phyloP scores from a whole-genome alignment of 208 protist genomes.

The Trypanosoma melophagium region DNA sequence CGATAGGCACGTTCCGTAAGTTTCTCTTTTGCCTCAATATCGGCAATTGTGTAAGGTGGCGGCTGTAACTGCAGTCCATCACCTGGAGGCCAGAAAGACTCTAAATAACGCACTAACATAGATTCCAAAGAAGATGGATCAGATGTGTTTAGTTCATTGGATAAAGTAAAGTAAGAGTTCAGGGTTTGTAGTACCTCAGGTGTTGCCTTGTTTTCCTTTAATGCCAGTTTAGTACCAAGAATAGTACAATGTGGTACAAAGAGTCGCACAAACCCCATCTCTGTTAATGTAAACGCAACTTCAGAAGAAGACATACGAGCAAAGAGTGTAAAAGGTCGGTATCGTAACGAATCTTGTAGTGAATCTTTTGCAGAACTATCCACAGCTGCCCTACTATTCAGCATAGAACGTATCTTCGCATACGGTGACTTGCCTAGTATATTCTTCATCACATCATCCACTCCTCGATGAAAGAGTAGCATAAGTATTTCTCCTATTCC shows the following conservation, averaged over 20 bases:
- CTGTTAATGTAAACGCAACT: slow-evolving; percentile 66
- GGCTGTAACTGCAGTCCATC: slow-evolving; percentile 38
- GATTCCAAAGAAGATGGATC: neutral
- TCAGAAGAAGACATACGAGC: slow-evolving; percentile 39
- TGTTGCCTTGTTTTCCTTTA: neutral
- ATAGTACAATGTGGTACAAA: slow-evolving; percentile 63
- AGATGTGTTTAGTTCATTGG: too few species aligned
- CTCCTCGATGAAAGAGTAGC: slow-evolving; percentile 46
- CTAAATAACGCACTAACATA: slow-evolving; percentile 32
- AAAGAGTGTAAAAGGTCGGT: slow-evolving; percentile 44
- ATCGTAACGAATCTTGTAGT: slow-evolving; percentile 46
- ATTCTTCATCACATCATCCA: slow-evolving; percentile 30
- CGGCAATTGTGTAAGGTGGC: slow-evolving; percentile 22
- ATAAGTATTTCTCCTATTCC: slow-evolving; percentile 45
- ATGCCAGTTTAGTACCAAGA: slow-evolving; percentile 29
- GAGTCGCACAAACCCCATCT: slow-evolving; percentile 60
- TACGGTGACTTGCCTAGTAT: slow-evolving; percentile 37
- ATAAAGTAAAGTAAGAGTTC: neutral
- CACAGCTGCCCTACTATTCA: slow-evolving; percentile 35
- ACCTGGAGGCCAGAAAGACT: slow-evolving; percentile 59
- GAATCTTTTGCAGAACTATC: slow-evolving; percentile 19
- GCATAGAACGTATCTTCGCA: slow-evolving; percentile 43
- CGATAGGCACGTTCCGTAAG: slow-evolving; percentile 37
- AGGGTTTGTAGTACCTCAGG: slow-evolving; percentile 9
- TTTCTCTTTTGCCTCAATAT: slow-evolving; percentile 35